Percentiles rank a stretch among this genome's conserved stretches.
phyloP scores from a whole-genome alignment of 257 asterid genomes.

The Thymus quinquecostatus region DNA sequence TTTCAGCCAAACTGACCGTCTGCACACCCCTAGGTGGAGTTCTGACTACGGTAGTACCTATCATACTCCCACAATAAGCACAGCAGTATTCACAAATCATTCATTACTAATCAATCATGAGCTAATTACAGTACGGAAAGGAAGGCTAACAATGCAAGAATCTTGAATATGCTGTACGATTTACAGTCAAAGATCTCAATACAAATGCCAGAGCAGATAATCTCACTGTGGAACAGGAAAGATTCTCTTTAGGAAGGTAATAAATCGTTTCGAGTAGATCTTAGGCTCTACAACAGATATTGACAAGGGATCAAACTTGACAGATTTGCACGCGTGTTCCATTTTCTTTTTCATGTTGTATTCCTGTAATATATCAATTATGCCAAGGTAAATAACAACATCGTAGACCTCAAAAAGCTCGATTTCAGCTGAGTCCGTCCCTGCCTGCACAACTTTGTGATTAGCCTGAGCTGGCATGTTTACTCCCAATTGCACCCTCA shows the following conservation, averaged over 20 bases:
- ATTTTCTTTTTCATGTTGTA: conserved; percentile 80
- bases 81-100: no score
- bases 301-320: conserved; percentile 71
- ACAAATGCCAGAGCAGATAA: neutral
- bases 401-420: conserved; percentile 93
- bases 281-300: conserved; percentile 78
- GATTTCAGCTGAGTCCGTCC: conserved; percentile 54
- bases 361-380: conserved; percentile 86
- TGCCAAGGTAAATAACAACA: conserved; percentile 87
- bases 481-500: conserved; percentile 93
- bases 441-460: conserved; percentile 60
- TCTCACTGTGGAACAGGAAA: conserved; percentile 54
- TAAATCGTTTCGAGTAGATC: conserved; percentile 69
- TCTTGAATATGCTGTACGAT: conserved; percentile 10
- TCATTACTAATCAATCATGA: no score
- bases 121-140: neutral
- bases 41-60: no score
- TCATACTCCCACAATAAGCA: no score
- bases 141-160: neutral
- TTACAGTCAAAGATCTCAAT: neutral
- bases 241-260: conserved; percentile 63
- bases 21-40: no score
- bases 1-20: no score
- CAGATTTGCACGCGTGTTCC: conserved; percentile 70
- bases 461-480: conserved; percentile 99